Evolutionary conservation across 495 filamentous ascomycete species (phyloP), one percentile per base, ranked within the genome.

Genomic region (Annulohypoxylon maeteangense): DNA sequence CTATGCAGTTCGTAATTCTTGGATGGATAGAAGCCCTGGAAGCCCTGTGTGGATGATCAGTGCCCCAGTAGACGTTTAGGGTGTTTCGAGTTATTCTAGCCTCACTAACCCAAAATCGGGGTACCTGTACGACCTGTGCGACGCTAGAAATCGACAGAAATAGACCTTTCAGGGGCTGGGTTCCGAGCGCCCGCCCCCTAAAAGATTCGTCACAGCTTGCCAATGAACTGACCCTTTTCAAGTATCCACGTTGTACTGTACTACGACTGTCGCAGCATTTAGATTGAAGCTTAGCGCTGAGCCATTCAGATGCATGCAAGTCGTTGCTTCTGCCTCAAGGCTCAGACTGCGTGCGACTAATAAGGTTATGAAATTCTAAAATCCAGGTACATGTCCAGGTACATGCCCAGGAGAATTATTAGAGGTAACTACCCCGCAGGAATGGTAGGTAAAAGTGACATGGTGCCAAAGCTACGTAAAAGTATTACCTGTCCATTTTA

Each of bases 201-300:
- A 67, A 67, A 54, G 45, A 48, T 34, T 63, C 36, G 47, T 53
- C 34, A 29, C 47, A 25, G 59, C 63, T 20, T 20, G 42, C 59
- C 62, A 62, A 58, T 32, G 16, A 67, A 32, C 22, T 56, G 40
- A 32, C 34, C 34, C 48, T 8, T 44, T 34, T 25, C 48, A 32
- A 22, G 47, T 58, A 50, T 29, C 22, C 27, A 50, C 16, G 58
- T 63, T 58, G 59, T 72, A 72, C 58, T 54, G 44, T 68, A 55
- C 36, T 56, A 63, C 27, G 27, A 50, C 59, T 72, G 64, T 72
- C 36, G 51, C 65, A 62, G 12, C 70, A 62, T 62, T 69, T 69
- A 73, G 60, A 72, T 65, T 72, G 70, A 62, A 57, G 40, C 63
- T 72, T 72, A 68, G 70, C 70, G 65, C 70, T 64, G 54, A 57